Percentiles rank a stretch among this genome's conserved stretches.
Conservation (phyloP, 2,329 filamentous ascomycete genomes). For the Salinomyces thailandicus region DNA sequence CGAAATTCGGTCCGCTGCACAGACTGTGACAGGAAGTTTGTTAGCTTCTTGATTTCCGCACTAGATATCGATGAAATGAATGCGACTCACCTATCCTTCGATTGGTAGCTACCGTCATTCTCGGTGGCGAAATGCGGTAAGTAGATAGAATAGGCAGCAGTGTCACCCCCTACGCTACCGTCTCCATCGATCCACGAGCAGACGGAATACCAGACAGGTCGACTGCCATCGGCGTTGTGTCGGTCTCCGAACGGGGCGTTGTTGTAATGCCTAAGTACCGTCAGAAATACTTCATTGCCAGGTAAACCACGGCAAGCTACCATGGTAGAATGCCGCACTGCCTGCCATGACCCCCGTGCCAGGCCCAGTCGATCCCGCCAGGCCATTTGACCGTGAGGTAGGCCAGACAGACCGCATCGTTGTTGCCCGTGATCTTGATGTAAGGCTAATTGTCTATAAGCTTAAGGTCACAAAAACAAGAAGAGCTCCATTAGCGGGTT, state of each 20-base stretch:
- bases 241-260: too few relatives aligned
- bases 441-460: not conserved
- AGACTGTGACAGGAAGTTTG: not conserved
- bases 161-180: not conserved
- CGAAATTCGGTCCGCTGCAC: not conserved
- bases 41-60: too few relatives aligned
- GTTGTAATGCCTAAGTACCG: too few relatives aligned
- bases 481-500: too few relatives aligned
- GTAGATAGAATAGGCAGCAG: not conserved
- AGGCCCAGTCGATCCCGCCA: not conserved
- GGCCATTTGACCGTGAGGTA: not conserved
- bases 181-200: too few relatives aligned
- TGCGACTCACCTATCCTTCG: too few relatives aligned
- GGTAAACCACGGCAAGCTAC: too few relatives aligned
- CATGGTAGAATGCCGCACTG: not conserved
- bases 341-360: not conserved
- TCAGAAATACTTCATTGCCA: too few relatives aligned
- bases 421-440: slow-evolving; percentile 1
- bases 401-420: not conserved
- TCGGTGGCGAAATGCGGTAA: not conserved
- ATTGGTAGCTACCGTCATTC: not conserved
- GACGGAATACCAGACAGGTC: too few relatives aligned
- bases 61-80: too few relatives aligned
- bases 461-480: not conserved
- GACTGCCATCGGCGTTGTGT: too few relatives aligned